Base-by-base conservation (phyloP, 2,329 filamentous ascomycete genomes). In the Neurospora sp. region DNA sequence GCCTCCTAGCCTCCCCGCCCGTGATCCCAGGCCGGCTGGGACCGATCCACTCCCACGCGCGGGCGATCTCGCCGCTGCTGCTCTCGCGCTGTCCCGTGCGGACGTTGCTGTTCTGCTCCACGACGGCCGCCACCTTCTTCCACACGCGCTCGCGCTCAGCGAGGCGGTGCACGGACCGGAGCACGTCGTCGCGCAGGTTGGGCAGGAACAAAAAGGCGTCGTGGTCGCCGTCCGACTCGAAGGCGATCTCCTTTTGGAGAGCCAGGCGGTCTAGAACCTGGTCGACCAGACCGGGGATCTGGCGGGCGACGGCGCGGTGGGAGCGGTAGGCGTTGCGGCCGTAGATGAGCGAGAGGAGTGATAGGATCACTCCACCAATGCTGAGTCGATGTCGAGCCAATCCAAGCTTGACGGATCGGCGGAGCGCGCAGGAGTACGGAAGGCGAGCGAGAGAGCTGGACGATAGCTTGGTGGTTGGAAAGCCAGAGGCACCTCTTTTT, bases 81-180 rank as follows among this genome's bases (percentile, higher is more conserved):
- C 90, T 80, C 86, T 91, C 82, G 83, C 93, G 82, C 86, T 94
- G 80, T 81, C 86, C 84, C 0, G 87, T 92, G 58, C 96, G 87
- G 17, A 99, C 91, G 77, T 99, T 99, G 71, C 92, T 91, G 79
- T 99, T 99, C 79, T 90, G 90, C 80, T 99, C 96, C 0, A 99
- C 94, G 68, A 98, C 91, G 68, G 85, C 87, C 74, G 89, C 87
- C 23, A 99, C 96, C 67, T 89, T 88, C 73, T 89, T 86, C 96
- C 96, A 99, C 68, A 99, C 84, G 70, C 88, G 87, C 77, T 96
- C 91, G 43, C 96, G 86, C 75, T 93, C 88, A 9, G 85, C 84
- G 23, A 94, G 85, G 3, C 87, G 90, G 78, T 97, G 93, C 72
- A 97, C 90, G 38, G 91, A 88, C 23, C 95, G 86, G 46, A 99